Percentiles rank a stretch among this genome's conserved stretches.
Evolutionary conservation across 495 filamentous ascomycete genomes (phyloP).

Genomic region (Cercophora sp.): DNA sequence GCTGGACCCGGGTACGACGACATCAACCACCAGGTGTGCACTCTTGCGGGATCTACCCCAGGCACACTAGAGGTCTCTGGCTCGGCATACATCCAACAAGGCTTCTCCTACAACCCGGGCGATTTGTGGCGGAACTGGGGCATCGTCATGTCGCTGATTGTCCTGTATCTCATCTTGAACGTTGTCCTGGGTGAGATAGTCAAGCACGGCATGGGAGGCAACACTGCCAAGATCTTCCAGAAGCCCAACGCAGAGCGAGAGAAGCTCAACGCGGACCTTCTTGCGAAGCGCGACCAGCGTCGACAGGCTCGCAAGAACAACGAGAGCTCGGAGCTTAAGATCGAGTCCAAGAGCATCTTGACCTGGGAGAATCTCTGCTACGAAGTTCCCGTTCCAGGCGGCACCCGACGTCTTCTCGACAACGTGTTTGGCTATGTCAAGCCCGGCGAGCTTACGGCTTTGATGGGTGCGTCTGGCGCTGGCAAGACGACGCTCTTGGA

Average conservation of each 20-base stretch:
- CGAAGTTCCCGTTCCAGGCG: conserved; percentile 66
- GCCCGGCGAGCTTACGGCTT: conserved; percentile 71
- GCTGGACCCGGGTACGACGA: conserved; percentile 59
- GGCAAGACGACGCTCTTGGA: conserved; percentile 83
- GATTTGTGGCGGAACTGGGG: conserved; percentile 76
- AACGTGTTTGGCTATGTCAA: conserved; percentile 74
- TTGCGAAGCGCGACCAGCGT: conserved; percentile 51
- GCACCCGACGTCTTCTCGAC: conserved; percentile 64
- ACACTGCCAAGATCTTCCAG: conserved; percentile 67
- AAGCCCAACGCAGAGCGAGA: conserved; percentile 69
- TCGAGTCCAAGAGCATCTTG: conserved; percentile 65
- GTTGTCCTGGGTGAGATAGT: conserved; percentile 72
- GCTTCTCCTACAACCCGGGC: conserved; percentile 56
- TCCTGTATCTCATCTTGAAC: conserved; percentile 65
- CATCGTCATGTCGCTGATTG: conserved; percentile 64
- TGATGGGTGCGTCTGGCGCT: conserved; percentile 85
- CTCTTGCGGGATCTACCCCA: conserved; percentile 61
- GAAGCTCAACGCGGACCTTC: conserved; percentile 61
- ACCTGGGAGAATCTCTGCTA: conserved; percentile 80
- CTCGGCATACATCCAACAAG: conserved; percentile 56
- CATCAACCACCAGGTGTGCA: conserved; percentile 70
- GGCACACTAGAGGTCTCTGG: conserved; percentile 59
- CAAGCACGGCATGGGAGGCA: conserved; percentile 72
- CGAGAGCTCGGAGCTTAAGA: conserved; percentile 53
- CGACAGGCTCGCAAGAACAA: conserved; percentile 48